phyloP scores from a whole-genome alignment of 305 asterid species.

The Fraxinus sp. region DNA sequence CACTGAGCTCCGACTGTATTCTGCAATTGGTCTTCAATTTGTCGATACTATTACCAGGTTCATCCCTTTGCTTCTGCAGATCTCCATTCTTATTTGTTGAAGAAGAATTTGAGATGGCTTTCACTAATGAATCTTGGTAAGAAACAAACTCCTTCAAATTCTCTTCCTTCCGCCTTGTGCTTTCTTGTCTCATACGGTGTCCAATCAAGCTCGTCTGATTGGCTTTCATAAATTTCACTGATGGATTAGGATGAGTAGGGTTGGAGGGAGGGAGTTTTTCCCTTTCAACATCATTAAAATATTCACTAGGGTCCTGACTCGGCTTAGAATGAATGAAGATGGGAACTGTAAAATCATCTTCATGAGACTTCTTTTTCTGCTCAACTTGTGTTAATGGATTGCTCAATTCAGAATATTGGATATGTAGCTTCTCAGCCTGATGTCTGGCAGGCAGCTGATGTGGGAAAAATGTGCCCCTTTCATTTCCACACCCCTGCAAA shows the following conservation, averaged over 20 bases:
- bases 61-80: conserved; percentile 11
- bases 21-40: conserved; percentile 14
- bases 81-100: conserved; percentile 12
- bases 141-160: conserved; percentile 22
- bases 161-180: conserved; percentile 18
- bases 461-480: conserved; percentile 32
- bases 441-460: conserved; percentile 38
- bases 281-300: conserved; percentile 7
- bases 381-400: conserved; percentile 28
- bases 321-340: conserved; percentile 34
- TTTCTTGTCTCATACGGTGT: conserved; percentile 23
- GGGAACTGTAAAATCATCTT: conserved; percentile 58
- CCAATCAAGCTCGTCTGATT: conserved; percentile 16
- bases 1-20: conserved; percentile 13
- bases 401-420: conserved; percentile 37
- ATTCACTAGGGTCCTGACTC: conserved; percentile 21
- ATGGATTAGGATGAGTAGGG: conserved; percentile 17
- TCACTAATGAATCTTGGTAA: conserved; percentile 8
- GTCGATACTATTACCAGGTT: conserved; percentile 3
- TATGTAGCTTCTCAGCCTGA: conserved; percentile 36
- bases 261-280: conserved; percentile 36
- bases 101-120: conserved; percentile 24
- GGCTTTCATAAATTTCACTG: conserved; percentile 21
- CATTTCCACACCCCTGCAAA: conserved; percentile 46
- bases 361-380: conserved; percentile 39